Evolutionary conservation across 345 rosid genomes (phyloP), one percentile per base, ranked within the genome.

Genomic region (Xanthoceras sorbifolium): DNA sequence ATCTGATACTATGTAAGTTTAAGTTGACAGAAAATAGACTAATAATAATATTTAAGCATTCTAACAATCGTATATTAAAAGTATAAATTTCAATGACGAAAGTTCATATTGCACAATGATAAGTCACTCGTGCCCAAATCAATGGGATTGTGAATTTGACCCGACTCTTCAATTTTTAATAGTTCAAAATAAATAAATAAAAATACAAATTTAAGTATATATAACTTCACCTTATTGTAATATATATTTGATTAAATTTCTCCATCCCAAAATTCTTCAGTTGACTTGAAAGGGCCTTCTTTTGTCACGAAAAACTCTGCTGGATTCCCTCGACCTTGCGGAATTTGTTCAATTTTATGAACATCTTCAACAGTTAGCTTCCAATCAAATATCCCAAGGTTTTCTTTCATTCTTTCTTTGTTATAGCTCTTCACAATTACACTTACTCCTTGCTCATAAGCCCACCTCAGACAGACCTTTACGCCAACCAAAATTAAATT

Each of bases 381-480:
- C 86, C 88, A 85, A 9, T 82, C 77, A 34, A 80, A 78, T 50
- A 85, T 80, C 32, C 66, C 73, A 0, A 82, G 46, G 31, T 78
- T 85, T 22, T 85, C 78, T 36, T 50, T 26, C 77, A 85, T 85
- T 55, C 83, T 79, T 8, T 77, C 84, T 52, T 46, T 38, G 76
- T 80, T 77, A 66, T 67, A 82, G 72, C 88, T 85, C 74, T 82
- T 85, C 61, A 76, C 77, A 0, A 76, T 18, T 26, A 78, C 32
- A 15, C 79, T 55, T 5, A 65, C 83, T 4, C 80, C 82, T 85
- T 83, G 81, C 64, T 85, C 82, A 12, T 80, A 73, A 0, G 44
- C 75, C 88, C 88, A 85, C 71, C 86, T 83, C 64, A 83, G n/a
- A 20, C 79, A 72, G 22, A 79, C 75, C 83, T 83, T 23, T 14